Conservation (phyloP, 2,329 filamentous ascomycete genomes). For the Pseudogymnoascus pannorum region DNA sequence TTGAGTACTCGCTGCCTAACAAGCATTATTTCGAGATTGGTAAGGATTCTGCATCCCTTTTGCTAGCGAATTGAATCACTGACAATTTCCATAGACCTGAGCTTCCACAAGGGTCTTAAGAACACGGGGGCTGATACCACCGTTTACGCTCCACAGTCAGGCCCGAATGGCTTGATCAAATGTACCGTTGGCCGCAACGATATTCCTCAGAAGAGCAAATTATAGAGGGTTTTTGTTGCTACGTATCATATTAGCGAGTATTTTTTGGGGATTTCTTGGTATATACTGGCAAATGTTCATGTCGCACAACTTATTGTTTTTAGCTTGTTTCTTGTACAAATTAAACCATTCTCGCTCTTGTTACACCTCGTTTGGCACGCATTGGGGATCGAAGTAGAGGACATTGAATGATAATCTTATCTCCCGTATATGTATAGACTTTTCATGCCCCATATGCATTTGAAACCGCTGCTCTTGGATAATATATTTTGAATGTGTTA, state of each 20-base stretch:
- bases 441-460: not conserved
- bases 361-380: not conserved
- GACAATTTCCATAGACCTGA: constrained; percentile 57
- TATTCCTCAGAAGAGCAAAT: not conserved
- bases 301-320: not conserved
- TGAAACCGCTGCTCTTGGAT: not conserved
- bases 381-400: not conserved
- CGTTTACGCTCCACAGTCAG: constrained; percentile 87
- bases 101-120: constrained; percentile 92
- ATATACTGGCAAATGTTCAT: not conserved
- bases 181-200: constrained; percentile 66
- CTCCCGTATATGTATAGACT: not conserved
- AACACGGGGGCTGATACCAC: constrained; percentile 95
- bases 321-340: constrained; percentile 2
- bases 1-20: constrained; percentile 84
- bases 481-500: constrained; percentile 2
- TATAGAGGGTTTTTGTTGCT: not conserved
- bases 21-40: constrained; percentile 98
- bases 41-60: constrained; percentile 38
- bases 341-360: not conserved
- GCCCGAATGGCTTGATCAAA: constrained; percentile 92
- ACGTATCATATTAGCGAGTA: not conserved
- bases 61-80: constrained; percentile 14
- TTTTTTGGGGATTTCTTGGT: not conserved
- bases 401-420: not conserved